A percentile compares a stretch with the other conserved stretches of the same genome.
These are phyloP conservation scores for Echinochloa phyllopogon DNA, from an alignment of 176 grass and related monocot genomes.

Conservation along the genomic window DNA sequence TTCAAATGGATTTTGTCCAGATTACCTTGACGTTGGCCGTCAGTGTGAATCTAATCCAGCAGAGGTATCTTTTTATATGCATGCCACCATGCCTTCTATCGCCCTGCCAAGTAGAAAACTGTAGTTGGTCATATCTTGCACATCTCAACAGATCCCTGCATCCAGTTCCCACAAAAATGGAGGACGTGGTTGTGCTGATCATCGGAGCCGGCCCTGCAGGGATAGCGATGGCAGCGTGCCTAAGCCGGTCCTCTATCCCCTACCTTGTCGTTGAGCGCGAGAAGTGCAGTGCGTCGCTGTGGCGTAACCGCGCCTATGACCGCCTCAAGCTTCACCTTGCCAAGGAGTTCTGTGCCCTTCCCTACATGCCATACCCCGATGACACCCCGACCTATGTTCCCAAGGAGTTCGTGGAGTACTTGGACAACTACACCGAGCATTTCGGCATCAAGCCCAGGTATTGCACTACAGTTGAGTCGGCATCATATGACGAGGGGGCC, in stretches of 20 bases:
- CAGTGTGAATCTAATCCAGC: neutral
- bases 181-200: conserved; percentile 7
- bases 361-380: neutral
- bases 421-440: neutral
- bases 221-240: conserved; percentile 33
- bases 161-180: neutral
- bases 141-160: neutral
- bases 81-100: neutral
- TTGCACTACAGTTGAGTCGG: neutral
- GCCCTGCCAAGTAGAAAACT: neutral
- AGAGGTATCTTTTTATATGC: neutral
- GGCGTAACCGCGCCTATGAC: conserved; percentile 45
- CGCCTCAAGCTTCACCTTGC: conserved; percentile 51
- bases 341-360: conserved; percentile 45
- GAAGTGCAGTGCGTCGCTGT: conserved; percentile 34
- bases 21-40: neutral
- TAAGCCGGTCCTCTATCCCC: neutral
- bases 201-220: conserved; percentile 43
- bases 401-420: conserved; percentile 31
- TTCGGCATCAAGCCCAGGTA: conserved; percentile 30
- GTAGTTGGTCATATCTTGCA: neutral
- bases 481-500: neutral
- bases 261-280: conserved; percentile 35
- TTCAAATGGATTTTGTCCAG: neutral
- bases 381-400: conserved; percentile 36